phyloP scores from a whole-genome alignment of 2,329 filamentous ascomycete genomes.

The Botrytis deweyae region DNA sequence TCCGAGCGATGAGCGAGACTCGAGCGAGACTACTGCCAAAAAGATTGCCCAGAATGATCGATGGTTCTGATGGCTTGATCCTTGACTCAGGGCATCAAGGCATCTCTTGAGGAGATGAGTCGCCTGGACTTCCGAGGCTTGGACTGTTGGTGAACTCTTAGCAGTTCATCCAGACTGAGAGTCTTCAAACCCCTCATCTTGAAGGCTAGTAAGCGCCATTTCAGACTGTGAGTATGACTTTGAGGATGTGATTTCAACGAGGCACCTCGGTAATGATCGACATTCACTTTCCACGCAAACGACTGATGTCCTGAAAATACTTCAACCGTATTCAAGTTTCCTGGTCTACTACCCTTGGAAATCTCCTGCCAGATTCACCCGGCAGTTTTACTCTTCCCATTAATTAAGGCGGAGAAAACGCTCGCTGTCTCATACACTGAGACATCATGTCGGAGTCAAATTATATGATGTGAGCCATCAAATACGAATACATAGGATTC shows the following conservation, averaged over 20 bases:
- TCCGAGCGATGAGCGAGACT: not conserved
- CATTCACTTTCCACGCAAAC: not conserved
- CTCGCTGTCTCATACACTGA: not conserved
- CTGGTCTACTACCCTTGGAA: not conserved
- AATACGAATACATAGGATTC: not conserved
- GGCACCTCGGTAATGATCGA: not conserved
- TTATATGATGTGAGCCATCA: not conserved
- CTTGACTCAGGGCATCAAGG: not conserved
- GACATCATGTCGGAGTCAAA: not conserved
- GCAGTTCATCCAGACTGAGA: not conserved
- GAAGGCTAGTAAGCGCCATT: not conserved
- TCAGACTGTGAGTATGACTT: not conserved
- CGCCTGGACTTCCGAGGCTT: not conserved
- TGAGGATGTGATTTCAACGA: not conserved
- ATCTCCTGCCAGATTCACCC: not conserved
- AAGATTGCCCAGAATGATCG: not conserved
- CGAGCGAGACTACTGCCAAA: not conserved
- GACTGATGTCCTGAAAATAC: not conserved
- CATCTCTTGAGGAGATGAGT: not conserved
- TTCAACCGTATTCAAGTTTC: not conserved
- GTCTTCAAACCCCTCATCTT: not conserved
- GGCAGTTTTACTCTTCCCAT: not conserved
- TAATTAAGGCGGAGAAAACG: too few species aligned
- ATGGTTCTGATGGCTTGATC: not conserved
- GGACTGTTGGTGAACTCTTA: not conserved